Base-by-base conservation (phyloP, 192 early-diverging fungal species). In the Rhizoclosmatium globosum region DNA sequence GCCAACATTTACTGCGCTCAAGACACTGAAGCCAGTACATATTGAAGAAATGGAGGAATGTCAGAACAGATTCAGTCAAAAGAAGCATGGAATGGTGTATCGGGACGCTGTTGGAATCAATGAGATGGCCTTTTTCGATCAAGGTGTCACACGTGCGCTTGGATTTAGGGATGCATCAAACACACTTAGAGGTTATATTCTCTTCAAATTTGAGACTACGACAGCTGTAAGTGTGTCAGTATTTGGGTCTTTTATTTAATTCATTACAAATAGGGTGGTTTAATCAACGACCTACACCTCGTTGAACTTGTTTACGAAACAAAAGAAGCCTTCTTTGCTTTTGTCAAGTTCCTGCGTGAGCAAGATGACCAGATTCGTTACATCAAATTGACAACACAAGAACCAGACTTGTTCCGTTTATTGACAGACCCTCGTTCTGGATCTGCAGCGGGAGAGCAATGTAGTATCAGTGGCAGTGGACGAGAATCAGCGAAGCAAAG, bases 351-450 rank as follows among this genome's bases (percentile, higher is more conserved):
- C 60, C 72, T 74, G 41, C 56, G 59, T 9, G 58, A 74, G 43
- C 72, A 74, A 48, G 42, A 74, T 11, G 72, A 74, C 46, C 72
- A 74, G 61, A 47, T 62, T n/a, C n/a, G 59, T 19, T 45, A 62
- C 45, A 62, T 74, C 43, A 21, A 61, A 43, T 21, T 61, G 21
- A 74, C 57, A 1, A 74, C 58, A 9, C 72, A 74, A 62, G 72
- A 74, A 15, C 6, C 72, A 11, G 59, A 59, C 59, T 45, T 74
- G 19, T 74, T 61, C 59, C 56, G 59, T 4, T 58, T 74, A 19
- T 56, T 74, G 15, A 9, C 57, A 21, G 56, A 59, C 72, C 72
- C 66, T 17, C 66, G 66, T 64, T 21, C 17, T 53, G 6, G 50
- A 17, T 53, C 50, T 53, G 50, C 50, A 53, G 23, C 21, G 4